These are phyloP conservation scores for Trichomonas gallinae DNA, from an alignment of 208 protist genomes.

Conservation along the genomic window DNA sequence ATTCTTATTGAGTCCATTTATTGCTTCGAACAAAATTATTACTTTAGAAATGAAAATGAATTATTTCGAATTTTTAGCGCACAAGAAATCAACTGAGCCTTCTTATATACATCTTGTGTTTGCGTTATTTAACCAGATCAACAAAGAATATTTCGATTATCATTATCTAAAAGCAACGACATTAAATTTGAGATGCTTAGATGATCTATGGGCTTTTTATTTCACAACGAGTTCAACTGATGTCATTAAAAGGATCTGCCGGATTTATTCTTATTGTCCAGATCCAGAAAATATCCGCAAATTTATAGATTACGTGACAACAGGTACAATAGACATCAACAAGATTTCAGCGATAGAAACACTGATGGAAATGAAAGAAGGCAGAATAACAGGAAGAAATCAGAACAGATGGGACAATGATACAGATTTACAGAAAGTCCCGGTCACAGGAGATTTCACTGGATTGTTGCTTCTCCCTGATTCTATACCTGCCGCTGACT, in stretches of 20 bases:
- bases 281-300: background rate
- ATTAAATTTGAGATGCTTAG: background rate
- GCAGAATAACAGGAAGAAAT: background rate
- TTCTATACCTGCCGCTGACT: background rate
- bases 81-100: background rate
- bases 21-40: background rate
- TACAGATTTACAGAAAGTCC: background rate
- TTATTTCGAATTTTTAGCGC: background rate
- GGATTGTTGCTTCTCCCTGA: background rate
- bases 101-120: background rate
- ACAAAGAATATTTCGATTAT: background rate
- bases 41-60: background rate
- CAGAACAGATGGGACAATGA: background rate
- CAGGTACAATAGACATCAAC: background rate
- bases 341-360: background rate
- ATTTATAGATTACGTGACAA: background rate
- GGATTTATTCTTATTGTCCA: background rate
- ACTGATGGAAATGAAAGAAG: background rate
- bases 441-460: background rate
- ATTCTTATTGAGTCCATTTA: background rate
- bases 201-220: background rate
- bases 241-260: background rate
- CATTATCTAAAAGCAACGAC: background rate
- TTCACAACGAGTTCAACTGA: background rate
- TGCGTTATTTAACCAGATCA: background rate